Base-by-base conservation (phyloP, 225 moss, liverwort and hornwort species). In the Lunularia cruciata region DNA sequence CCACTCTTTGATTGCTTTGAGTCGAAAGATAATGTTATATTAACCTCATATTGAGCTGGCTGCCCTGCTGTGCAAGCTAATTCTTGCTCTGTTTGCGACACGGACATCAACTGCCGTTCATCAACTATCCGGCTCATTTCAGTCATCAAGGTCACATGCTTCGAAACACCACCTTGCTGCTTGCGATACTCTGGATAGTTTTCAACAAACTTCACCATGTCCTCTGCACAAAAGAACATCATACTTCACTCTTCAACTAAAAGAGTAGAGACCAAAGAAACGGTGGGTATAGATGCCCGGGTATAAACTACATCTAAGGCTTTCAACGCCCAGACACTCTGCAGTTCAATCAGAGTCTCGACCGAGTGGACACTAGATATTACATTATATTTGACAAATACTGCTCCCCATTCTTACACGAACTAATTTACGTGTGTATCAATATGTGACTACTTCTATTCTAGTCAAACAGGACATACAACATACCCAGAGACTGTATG, bases 121-220 rank as follows among this genome's bases (percentile, higher is more conserved):
- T 98, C 93, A 51, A 93, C 93, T 69, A 93, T 93, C 40, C 93
- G 90, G 80, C 93, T 98, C 88, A 98, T 88, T 83, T 98, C 98
- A 52, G 98, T 98, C 93, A 93, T 93, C 75, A 98, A 86, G 48
- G 98, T 93, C 45, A 98, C 98, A 76, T 98, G 98, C 73, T 98
- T 93, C 39, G 98, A 93, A 51, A 98, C 98, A 77, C 91, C 86
- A 8, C 93, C 98, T 70, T 98, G 98, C 74, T 86, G 89, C 83
- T 98, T 98, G 69, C 91, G 83, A 73, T 98, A 98, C 81, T 98
- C 98, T 7, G 93, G 93, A 75, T 98, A 98, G 47, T 89, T 98
- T 77, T 93, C 93, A 66, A 98, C 93, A 75, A 98, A 98, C 78
- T 91, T 89, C 47, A 93, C 93, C 98, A 98, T 98, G 72, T 98